Evolutionary conservation across 106 monocot species (phyloP).

Genomic region (Agapanthus africanus): DNA sequence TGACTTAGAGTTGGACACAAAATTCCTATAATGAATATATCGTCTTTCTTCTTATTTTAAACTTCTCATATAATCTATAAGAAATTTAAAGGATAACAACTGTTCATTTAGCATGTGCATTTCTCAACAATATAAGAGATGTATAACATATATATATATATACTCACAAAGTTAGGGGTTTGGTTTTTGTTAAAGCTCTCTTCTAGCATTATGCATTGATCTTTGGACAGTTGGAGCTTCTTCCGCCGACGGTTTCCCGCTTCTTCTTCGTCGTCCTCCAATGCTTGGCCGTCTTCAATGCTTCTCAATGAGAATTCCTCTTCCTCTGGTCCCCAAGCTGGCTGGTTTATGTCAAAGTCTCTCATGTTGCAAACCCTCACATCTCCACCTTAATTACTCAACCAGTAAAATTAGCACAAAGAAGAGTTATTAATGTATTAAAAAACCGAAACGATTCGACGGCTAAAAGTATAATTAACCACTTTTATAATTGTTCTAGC

Average conservation of each 20-base stretch:
- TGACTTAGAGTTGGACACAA: no score
- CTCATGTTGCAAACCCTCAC: conserved; percentile 33
- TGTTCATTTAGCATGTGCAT: no score
- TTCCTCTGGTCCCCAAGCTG: conserved; percentile 34
- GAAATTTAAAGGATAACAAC: no score
- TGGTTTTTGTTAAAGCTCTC: conserved; percentile 74
- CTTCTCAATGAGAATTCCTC: conserved; percentile 37
- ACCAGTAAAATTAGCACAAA: background rate
- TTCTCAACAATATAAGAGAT: background rate
- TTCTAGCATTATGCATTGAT: conserved; percentile 36
- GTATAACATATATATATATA: background rate
- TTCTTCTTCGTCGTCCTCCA: conserved; percentile 8
- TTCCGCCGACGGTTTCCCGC: background rate
- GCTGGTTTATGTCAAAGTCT: conserved; percentile 76
- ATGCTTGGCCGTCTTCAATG: conserved; percentile 20
- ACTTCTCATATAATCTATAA: no score
- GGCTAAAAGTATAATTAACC: no score
- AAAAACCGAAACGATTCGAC: no score
- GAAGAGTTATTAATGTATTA: background rate
- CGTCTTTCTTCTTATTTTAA: no score
- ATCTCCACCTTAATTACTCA: background rate
- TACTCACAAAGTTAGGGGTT: conserved; percentile 57
- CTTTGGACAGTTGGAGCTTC: conserved; percentile 2
- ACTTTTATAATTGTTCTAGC: no score
- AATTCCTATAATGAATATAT: no score